Evolutionary conservation across 1,284 basidiomycete species (phyloP).

Genomic region (Irpex sp.): DNA sequence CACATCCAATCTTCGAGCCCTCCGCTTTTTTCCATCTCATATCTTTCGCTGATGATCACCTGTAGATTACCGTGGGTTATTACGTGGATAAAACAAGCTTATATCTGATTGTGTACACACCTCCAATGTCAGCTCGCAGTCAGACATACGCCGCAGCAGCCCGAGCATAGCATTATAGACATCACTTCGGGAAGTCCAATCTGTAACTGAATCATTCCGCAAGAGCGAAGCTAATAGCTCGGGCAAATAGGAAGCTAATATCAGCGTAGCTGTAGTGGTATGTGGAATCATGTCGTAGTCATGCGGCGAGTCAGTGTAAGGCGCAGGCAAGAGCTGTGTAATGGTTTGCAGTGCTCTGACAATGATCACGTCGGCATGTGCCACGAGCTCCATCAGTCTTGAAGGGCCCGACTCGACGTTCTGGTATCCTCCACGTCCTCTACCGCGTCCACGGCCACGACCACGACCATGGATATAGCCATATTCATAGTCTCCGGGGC

Average conservation of each 20-base stretch:
- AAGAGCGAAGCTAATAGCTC: slow-evolving; percentile 42
- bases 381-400: slow-evolving; percentile 13
- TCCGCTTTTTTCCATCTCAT: slow-evolving; percentile 34
- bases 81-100: background rate
- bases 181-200: slow-evolving; percentile 46
- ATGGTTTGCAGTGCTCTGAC: slow-evolving; percentile 37
- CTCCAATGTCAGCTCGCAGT: slow-evolving; percentile 46
- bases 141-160: slow-evolving; percentile 44
- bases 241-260: slow-evolving; percentile 43
- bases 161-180: slow-evolving; percentile 46
- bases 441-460: slow-evolving; percentile 4
- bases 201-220: slow-evolving; percentile 51
- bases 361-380: slow-evolving; percentile 40
- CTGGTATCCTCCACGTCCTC: background rate
- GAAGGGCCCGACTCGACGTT: background rate
- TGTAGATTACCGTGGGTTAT: slow-evolving; percentile 6
- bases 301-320: slow-evolving; percentile 38
- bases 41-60: slow-evolving; percentile 39
- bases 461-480: slow-evolving; percentile 11
- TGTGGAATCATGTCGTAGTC: slow-evolving; percentile 49
- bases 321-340: slow-evolving; percentile 38
- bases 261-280: slow-evolving; percentile 35
- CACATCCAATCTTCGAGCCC: slow-evolving; percentile 49
- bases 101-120: slow-evolving; percentile 9
- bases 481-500: background rate